Evolutionary conservation across 495 filamentous ascomycete species (phyloP).

Genomic region (Podospora appendiculata): DNA sequence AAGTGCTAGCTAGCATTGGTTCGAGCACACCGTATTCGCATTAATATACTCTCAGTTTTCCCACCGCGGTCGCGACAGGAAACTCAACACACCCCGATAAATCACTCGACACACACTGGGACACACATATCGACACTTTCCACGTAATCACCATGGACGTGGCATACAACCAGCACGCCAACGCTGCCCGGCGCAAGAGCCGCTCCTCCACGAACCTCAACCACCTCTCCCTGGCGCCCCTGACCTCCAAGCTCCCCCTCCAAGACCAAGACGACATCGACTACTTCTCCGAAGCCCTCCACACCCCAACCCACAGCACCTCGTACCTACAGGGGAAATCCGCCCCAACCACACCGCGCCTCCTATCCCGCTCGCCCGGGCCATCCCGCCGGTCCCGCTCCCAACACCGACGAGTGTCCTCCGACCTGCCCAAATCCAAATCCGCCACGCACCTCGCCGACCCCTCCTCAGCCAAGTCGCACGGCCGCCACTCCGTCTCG

Average conservation of each 20-base stretch:
- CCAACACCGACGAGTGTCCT: slow-evolving; percentile 25
- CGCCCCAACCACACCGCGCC: slow-evolving; percentile 49
- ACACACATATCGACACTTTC: not conserved
- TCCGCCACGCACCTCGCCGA: slow-evolving; percentile 35
- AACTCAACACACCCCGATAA: too few relatives aligned
- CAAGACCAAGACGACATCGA: slow-evolving; percentile 41
- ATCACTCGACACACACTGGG: too few relatives aligned
- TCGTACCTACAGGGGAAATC: slow-evolving; percentile 48
- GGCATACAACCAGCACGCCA: slow-evolving; percentile 45
- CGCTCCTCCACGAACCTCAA: slow-evolving; percentile 39
- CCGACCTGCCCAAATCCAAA: slow-evolving; percentile 34
- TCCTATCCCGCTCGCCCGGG: slow-evolving; percentile 44
- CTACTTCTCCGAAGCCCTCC: slow-evolving; percentile 7
- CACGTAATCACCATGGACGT: slow-evolving; percentile 33
- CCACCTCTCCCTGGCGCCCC: slow-evolving; percentile 54
- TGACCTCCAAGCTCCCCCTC: slow-evolving; percentile 58
- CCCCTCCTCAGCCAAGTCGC: slow-evolving; percentile 10
- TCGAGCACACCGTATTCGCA: too few relatives aligned
- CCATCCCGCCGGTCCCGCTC: slow-evolving; percentile 29
- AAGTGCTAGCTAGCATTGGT: too few relatives aligned
- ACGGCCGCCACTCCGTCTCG: slow-evolving; percentile 5
- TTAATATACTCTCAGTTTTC: too few relatives aligned
- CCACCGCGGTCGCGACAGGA: too few relatives aligned
- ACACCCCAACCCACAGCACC: slow-evolving; percentile 13
- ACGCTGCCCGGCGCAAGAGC: slow-evolving; percentile 37